Base-by-base conservation (phyloP, 306 rosid species). In the Medicago lupulina region DNA sequence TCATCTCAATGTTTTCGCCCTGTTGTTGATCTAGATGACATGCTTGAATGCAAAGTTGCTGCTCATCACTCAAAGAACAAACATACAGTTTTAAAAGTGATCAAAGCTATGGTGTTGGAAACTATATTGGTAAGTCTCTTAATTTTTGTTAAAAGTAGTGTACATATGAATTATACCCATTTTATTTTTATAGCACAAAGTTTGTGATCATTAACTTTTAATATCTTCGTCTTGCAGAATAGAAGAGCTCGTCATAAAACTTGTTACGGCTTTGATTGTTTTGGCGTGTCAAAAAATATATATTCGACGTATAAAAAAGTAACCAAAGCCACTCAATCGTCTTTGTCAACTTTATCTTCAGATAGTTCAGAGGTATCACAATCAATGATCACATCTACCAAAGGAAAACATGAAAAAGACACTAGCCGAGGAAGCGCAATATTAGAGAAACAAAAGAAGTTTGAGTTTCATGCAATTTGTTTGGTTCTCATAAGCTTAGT, bases 1-100 rank as follows among this genome's bases (percentile, higher is more conserved):
- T 72, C 86, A 66, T 78, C 87, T 59, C 90, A 79, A 43, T 94
- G 97, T 68, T 92, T 92, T 78, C 95, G 92, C 65, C 93, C 97
- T 50, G 86, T 80, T 2, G 87, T 80, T 12, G 91, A 89, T 54
- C 81, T 88, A 74, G 97, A 86, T 70, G 68, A 64, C 68, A 61
- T 79, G 82, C 78, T 85, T 1, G 81, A 90, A 6, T 54, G 91
- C 10, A 19, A 71, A 66, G 70, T 38, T 9, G 53, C 55, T 2
- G 21, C 74, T 23, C 66, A 65, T 70, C 60, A 57, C 47, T 59
- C 83, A 40, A 28, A 49, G 31, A 34, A 47, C 53, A 47, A 79
- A 43, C 77, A 75, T 65, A 77, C 73, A 5, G 68, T 94, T 47
- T 87, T 87, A 23, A 82, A 82, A 41, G 69, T 60, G 2, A 47